These are phyloP conservation scores for Plasmodium ovale DNA, from an alignment of 169 alveolate species.

Conservation along the genomic window DNA sequence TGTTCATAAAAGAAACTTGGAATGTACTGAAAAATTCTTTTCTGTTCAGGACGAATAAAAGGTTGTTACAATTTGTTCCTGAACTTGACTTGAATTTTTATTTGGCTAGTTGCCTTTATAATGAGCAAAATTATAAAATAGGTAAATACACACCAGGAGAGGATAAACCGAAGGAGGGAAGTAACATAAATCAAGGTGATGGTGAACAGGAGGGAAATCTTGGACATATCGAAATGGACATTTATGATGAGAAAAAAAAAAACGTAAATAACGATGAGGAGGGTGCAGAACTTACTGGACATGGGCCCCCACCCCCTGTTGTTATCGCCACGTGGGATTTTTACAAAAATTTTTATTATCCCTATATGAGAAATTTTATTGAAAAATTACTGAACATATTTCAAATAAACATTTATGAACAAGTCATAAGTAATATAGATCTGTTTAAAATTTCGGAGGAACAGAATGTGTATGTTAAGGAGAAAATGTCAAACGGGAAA, in stretches of 20 bases:
- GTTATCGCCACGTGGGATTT: conserved; percentile 64
- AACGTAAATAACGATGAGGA: not conserved
- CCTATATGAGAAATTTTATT: conserved; percentile 49
- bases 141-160: not conserved
- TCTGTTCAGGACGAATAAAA: not conserved
- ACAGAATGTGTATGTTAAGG: conserved; percentile 17
- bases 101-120: conserved; percentile 71
- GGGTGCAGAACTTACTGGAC: not conserved
- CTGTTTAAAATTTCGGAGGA: conserved; percentile 56
- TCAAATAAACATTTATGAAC: conserved; percentile 55
- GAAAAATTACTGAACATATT: conserved; percentile 40
- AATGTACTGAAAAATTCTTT: conserved; percentile 14
- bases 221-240: not conserved
- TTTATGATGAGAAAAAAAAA: not conserved
- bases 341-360: conserved; percentile 59
- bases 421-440: conserved; percentile 34
- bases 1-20: conserved; percentile 37
- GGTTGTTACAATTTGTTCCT: conserved; percentile 39
- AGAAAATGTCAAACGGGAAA: not conserved
- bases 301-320: not conserved
- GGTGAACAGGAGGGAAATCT: not conserved
- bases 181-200: not conserved
- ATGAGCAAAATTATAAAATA: conserved; percentile 43
- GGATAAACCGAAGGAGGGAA: not conserved
- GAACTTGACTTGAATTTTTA: conserved; percentile 69